Base-by-base conservation (phyloP, 371 early-diverging fungal species). In the Mortierella sp. region DNA sequence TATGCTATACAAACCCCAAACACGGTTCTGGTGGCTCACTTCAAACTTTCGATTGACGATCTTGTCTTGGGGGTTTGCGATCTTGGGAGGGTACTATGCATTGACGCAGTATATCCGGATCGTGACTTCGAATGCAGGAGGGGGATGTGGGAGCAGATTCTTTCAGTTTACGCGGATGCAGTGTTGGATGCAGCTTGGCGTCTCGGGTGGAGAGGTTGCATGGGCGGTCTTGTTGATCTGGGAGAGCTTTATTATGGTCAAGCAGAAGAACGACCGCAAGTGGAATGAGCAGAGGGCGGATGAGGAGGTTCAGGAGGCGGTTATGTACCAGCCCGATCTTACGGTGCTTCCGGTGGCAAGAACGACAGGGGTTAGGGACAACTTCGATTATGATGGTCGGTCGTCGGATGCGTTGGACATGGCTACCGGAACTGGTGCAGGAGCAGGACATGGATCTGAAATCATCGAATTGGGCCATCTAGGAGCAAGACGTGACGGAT, bases 201-300 rank as follows among this genome's bases (percentile, higher is more conserved):
- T 77, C 43, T 72, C 61, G n/a, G 48, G 26, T 3, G 50, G 72
- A 43, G 64, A 77, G 43, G 16, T 64, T 9, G 34, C 40, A 4
- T 77, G 77, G 72, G 50, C 48, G 21, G 37, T 77, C 14, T 13
- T 77, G 72, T 8, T 77, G 14, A 28, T 77, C 5, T 50, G 71
- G 21, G 77, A 77, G 44, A 34, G 59, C 4, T 31, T 61, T 31
- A 9, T 77, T 28, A n/a, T 57, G n/a, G 43, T 40, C 4, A 28
- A 43, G n/a, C 72, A 64, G 44, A 37, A 21, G 57, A 40, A 31
- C 8, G 76, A 76, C 70, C 53, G 24, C 9, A 70, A 76, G 48
- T 70, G 70, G 69, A 34, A 26, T 26, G 69, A 70, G 28, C 76
- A 70, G 57, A 76, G 40, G 69, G 76, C 76, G 26, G 76, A 76